Base-by-base conservation (phyloP, 176 grass and related monocot genomes). In the Triticum dicoccoides region DNA sequence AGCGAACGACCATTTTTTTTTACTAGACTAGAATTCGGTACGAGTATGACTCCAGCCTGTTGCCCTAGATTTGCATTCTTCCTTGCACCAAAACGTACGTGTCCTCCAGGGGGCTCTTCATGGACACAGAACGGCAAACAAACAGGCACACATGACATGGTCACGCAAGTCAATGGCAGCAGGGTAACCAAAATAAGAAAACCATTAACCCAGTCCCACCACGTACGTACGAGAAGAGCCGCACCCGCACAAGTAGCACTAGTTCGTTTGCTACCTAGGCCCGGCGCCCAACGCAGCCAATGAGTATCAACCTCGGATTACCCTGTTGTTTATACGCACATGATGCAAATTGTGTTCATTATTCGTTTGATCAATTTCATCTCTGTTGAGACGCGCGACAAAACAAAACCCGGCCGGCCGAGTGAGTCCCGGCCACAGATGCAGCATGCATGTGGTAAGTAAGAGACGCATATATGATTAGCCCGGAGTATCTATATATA, bases 241-340 rank as follows among this genome's bases (percentile, higher is more conserved):
- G 27, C 74, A 33, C 47, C 15, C 17, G 27, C 74, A 33, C 47
- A 56, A 56, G 33, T 56, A 76, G 73, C 27, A 76, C 45, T 27
- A 29, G 71, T 2, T 54, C 15, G 13, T 17, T 6, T 47, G 14
- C n/a, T 74, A 30, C 11, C 71, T 47, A 15, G 5, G n/a, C 23
- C 10, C 32, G 56, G 6, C 54, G 5, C 24, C 14, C 37, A 20
- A 33, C 2, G 51, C 49, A 59, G 59, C 34, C 34, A 83, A 66
- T 12, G 52, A 10, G 12, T 71, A 47, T 76, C 82, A 75, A 47
- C 82, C 82, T 84, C 56, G 56, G 70, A 84, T 84, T 75, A 64
- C 38, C 69, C 56, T 76, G 82, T 47, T 39, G 15, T 1, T 12
- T 33, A 32, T 27, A 11, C 6, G 37, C 56, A 32, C 69, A 44